A percentile compares a stretch with the other conserved stretches of the same genome.
These are phyloP conservation scores for Boletus barrowsii DNA, from an alignment of 768 basidiomycete genomes.

Conservation along the genomic window DNA sequence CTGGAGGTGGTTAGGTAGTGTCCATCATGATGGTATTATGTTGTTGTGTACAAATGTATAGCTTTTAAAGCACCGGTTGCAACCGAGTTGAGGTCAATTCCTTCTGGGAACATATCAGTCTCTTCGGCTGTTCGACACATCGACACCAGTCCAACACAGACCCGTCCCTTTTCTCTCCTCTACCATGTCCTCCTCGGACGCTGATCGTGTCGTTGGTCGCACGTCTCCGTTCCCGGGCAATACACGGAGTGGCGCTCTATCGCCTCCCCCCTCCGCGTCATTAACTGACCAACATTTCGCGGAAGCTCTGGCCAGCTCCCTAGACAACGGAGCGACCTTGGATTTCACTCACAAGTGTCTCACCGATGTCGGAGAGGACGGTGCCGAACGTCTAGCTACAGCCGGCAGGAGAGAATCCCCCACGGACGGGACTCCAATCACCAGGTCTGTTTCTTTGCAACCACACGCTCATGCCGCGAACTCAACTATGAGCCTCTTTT, in stretches of 20 bases:
- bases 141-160: slow-evolving; percentile 16
- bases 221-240: slow-evolving; percentile 27
- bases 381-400: slow-evolving; percentile 73
- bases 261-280: slow-evolving; percentile 36
- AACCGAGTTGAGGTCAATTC: slow-evolving; percentile 24
- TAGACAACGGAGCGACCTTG: slow-evolving; percentile 79
- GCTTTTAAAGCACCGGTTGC: slow-evolving; percentile 25
- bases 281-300: slow-evolving; percentile 57
- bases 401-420: slow-evolving; percentile 46
- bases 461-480: slow-evolving; percentile 2
- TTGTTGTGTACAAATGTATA: slow-evolving; percentile 7
- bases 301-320: slow-evolving; percentile 62
- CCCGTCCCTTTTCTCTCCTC: slow-evolving; percentile 1
- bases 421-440: slow-evolving; percentile 51
- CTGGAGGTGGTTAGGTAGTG: slow-evolving; percentile 16
- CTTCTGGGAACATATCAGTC: slow-evolving; percentile 19
- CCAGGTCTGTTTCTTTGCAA: slow-evolving; percentile 47
- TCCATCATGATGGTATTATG: background rate
- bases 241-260: slow-evolving; percentile 26
- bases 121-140: slow-evolving; percentile 10
- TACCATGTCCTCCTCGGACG: slow-evolving; percentile 31
- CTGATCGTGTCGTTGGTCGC: slow-evolving; percentile 27
- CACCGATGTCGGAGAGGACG: slow-evolving; percentile 69
- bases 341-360: slow-evolving; percentile 79
- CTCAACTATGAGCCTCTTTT: slow-evolving; percentile 4